Base-by-base conservation (phyloP, 1,139 yeast species). In the Lodderomyces oxycetoniae region DNA sequence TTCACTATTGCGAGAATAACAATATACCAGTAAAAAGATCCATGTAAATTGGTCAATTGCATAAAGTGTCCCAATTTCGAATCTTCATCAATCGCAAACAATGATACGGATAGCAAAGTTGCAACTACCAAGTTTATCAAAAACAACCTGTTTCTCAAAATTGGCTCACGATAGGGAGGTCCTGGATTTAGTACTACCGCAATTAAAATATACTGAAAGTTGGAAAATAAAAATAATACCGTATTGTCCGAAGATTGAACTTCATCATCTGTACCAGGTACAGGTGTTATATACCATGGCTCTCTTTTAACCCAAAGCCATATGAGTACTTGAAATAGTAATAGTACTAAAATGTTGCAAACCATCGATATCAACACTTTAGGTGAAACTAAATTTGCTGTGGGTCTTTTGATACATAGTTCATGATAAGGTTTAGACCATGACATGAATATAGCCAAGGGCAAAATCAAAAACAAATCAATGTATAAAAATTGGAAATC, bases 401-500 rank as follows among this genome's bases (percentile, higher is more conserved):
- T 85, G 3, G 99, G 98, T 36, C 95, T 71, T 52, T 88, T 89
- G 25, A 65, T 59, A 10, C 76, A 74, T 19, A 91, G 61, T 20
- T 52, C 57, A 2, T 69, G 65, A 50, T 66, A 81, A 0, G 99
- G 95, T 49, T 80, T 77, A 1, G 96, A 79, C 96, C 98, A 89
- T 5, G 97, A 89, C 98, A 93, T 83, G 60, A 88, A 88, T 7
- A 91, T 79, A 0, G 98, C 98, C 50, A 91, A 75, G 4, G 99
- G 99, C 37, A 91, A 72, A 48, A 91, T 93, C 53, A 91, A 66
- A 43, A 85, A 77, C 55, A 91, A 60, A 60, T 91, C 99, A 57
- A 91, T 91, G 74, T 89, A 88, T 46, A 91, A 65, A 52, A 91
- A 91, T 60, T 91, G 98, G 61, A 93, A 89, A 57, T 91, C 98